Evolutionary conservation across 371 early-diverging fungal species (phyloP).

Genomic region (Circinella umbellata): DNA sequence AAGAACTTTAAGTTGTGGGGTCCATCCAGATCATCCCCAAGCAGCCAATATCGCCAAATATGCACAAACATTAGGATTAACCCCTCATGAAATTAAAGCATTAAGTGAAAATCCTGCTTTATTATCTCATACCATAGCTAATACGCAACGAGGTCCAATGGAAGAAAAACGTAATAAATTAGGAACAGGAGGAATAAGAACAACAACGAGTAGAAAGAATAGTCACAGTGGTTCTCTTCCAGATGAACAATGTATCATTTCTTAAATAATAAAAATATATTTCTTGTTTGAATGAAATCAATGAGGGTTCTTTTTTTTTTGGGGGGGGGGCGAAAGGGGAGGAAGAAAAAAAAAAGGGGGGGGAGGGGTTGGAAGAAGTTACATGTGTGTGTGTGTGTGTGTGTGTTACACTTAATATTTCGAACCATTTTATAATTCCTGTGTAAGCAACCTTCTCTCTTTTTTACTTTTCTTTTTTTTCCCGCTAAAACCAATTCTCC

Average conservation of each 20-base stretch:
- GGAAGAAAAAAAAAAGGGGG: too few species aligned
- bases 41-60: constrained; percentile 45
- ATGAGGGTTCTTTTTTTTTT: too few species aligned
- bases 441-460: too few species aligned
- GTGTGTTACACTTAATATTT: too few species aligned
- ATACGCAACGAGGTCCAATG: constrained; percentile 10
- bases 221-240: not conserved
- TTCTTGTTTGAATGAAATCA: too few species aligned
- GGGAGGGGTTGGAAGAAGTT: too few species aligned
- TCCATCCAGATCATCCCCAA: constrained; percentile 25
- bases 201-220: not conserved
- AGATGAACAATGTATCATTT: constrained; percentile 24
- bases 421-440: too few species aligned
- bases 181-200: not conserved
- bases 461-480: too few species aligned
- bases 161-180: not conserved
- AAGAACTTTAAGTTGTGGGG: constrained; percentile 9
- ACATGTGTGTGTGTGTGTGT: too few species aligned
- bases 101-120: constrained; percentile 44
- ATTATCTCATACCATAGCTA: constrained; percentile 42
- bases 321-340: too few species aligned
- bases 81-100: constrained; percentile 44
- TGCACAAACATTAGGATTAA: constrained; percentile 39
- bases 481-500: too few species aligned
- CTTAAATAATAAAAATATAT: constrained; percentile 1